Evolutionary conservation across 2,329 filamentous ascomycete species (phyloP).

Genomic region (Cercospora zeae-maydis): DNA sequence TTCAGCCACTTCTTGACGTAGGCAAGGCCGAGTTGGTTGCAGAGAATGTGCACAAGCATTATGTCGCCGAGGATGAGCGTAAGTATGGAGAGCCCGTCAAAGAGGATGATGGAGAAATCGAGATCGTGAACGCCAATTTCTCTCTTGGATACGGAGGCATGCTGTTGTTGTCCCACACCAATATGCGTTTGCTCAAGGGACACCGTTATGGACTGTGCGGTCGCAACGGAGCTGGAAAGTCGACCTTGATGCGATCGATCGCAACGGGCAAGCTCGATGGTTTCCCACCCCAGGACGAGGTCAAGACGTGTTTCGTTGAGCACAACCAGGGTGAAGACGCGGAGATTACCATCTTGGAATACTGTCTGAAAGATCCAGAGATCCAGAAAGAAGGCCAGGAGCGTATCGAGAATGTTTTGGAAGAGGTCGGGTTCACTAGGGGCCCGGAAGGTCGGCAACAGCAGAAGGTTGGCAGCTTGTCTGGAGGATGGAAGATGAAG

Average conservation of each 20-base stretch:
- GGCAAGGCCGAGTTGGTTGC: slow-evolving; percentile 63
- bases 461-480: slow-evolving; percentile 87
- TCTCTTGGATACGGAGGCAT: slow-evolving; percentile 97
- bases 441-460: slow-evolving; percentile 85
- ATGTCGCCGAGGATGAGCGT: slow-evolving; percentile 78
- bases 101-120: slow-evolving; percentile 85
- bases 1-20: slow-evolving; percentile 65
- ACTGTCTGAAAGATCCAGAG: slow-evolving; percentile 82
- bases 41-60: slow-evolving; percentile 71
- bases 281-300: slow-evolving; percentile 86
- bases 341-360: slow-evolving; percentile 91
- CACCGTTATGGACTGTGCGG: slow-evolving; percentile 97
- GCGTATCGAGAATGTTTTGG: slow-evolving; percentile 77
- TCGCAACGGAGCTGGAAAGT: slow-evolving; percentile 96
- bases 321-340: slow-evolving; percentile 99
- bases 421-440: slow-evolving; percentile 89
- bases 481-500: slow-evolving; percentile 99
- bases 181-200: slow-evolving; percentile 88
- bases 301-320: slow-evolving; percentile 96
- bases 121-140: slow-evolving; percentile 97
- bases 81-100: slow-evolving; percentile 80
- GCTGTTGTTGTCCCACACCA: slow-evolving; percentile 93
- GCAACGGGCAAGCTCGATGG: slow-evolving; percentile 94
- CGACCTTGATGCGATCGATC: slow-evolving; percentile 97
- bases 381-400: slow-evolving; percentile 74